These are phyloP conservation scores for Wickerhamomyces sp. DNA, from an alignment of 1,139 yeast species.

Conservation along the genomic window DNA sequence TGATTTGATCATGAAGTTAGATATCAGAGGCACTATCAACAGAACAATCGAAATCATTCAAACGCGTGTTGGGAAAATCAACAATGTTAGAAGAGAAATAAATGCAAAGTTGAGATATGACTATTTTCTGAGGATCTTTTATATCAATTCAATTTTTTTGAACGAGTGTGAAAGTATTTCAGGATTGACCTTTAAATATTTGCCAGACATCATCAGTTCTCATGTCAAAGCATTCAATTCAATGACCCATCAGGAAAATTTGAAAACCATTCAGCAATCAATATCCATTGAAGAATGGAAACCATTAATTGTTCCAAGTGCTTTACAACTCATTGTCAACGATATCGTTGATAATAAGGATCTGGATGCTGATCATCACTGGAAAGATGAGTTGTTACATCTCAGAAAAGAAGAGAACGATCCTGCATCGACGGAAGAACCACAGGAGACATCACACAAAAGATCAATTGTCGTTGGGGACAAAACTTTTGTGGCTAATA, in stretches of 20 bases:
- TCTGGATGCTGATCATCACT: conserved; percentile 34
- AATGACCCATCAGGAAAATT: conserved; percentile 49
- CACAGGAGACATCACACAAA: conserved; percentile 26
- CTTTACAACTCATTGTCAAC: conserved; percentile 49
- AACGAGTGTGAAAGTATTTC: conserved; percentile 82
- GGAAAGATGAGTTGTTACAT: conserved; percentile 15
- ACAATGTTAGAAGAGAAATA: conserved; percentile 73
- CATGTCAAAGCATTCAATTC: conserved; percentile 61
- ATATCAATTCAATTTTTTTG: conserved; percentile 63
- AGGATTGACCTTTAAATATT: conserved; percentile 58
- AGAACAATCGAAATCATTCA: conserved; percentile 73
- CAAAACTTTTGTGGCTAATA: conserved; percentile 36
- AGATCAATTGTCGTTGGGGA: conserved; percentile 37
- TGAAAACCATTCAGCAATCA: conserved; percentile 35
- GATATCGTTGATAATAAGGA: conserved; percentile 49
- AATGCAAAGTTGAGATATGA: conserved; percentile 51
- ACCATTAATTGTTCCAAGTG: conserved; percentile 49
- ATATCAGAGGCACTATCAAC: conserved; percentile 48
- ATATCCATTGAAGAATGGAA: conserved; percentile 78
- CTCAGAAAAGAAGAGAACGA: conserved; percentile 2
- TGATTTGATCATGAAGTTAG: conserved; percentile 51
- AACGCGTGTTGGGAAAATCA: conserved; percentile 68
- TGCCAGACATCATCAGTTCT: conserved; percentile 62
- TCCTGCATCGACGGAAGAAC: conserved; percentile 5
- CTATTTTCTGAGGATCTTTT: conserved; percentile 61